Evolutionary conservation across 1,284 basidiomycete species (phyloP).

Genomic region (Microbotryum saponariae): DNA sequence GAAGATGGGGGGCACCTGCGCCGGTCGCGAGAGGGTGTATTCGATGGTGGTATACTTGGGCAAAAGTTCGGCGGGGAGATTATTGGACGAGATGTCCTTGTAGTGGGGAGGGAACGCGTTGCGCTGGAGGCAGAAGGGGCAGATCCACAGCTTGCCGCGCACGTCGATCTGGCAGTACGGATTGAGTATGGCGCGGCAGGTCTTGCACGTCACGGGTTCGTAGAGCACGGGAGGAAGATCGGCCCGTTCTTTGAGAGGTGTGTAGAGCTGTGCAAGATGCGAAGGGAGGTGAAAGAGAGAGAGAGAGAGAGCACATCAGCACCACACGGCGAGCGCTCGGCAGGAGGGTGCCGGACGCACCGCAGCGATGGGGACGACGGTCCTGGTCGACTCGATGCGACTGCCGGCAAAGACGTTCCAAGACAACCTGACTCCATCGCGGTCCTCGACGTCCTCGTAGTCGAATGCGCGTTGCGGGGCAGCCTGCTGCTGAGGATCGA

Average conservation of each 20-base stretch:
- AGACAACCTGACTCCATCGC: slow-evolving; percentile 47
- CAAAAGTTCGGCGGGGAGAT: slow-evolving; percentile 87
- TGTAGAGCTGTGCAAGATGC: slow-evolving; percentile 58
- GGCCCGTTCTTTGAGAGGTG: slow-evolving; percentile 86
- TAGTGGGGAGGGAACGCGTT: slow-evolving; percentile 98
- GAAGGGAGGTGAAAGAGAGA: not conserved
- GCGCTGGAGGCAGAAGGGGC: slow-evolving; percentile 92
- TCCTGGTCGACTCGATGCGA: slow-evolving; percentile 92
- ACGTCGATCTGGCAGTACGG: slow-evolving; percentile 85
- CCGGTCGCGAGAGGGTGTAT: slow-evolving; percentile 87
- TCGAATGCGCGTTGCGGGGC: slow-evolving; percentile 20
- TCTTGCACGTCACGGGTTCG: slow-evolving; percentile 97
- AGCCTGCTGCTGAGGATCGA: slow-evolving; percentile 1
- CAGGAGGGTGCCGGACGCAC: slow-evolving; percentile 6
- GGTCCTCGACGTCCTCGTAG: slow-evolving; percentile 36
- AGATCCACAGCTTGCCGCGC: slow-evolving; percentile 97
- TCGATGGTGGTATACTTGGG: slow-evolving; percentile 99
- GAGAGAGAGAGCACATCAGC: not conserved
- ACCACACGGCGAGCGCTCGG: not conserved
- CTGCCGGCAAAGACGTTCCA: slow-evolving; percentile 99
- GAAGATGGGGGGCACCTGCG: slow-evolving; percentile 89
- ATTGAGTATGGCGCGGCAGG: slow-evolving; percentile 93
- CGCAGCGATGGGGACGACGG: slow-evolving; percentile 94
- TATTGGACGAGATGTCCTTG: slow-evolving; percentile 96
- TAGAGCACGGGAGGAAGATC: slow-evolving; percentile 95